Percentiles rank a stretch among this genome's conserved stretches.
Conservation (phyloP, 1,284 basidiomycete species). For the Entoloma clypeatum region DNA sequence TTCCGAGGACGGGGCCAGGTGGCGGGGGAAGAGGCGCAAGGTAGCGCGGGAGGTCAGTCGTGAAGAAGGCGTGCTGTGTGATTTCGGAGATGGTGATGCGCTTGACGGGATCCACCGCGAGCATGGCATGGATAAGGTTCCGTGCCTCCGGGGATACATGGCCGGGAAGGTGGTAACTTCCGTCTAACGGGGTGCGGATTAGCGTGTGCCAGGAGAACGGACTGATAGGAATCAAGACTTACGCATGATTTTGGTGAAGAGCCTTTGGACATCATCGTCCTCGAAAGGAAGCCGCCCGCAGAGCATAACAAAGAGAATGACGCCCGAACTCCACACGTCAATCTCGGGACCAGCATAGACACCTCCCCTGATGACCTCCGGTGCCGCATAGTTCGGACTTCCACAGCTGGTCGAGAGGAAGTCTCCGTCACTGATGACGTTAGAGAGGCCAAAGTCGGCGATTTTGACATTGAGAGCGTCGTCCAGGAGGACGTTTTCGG, state of each 20-base stretch:
- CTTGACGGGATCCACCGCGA: slow-evolving; percentile 88
- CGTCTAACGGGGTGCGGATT: slow-evolving; percentile 48
- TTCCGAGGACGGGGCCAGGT: slow-evolving; percentile 73
- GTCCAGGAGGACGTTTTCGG: slow-evolving; percentile 83
- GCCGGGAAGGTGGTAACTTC: slow-evolving; percentile 78
- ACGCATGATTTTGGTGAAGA: slow-evolving; percentile 94
- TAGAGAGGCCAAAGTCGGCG: slow-evolving; percentile 92
- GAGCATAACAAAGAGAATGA: slow-evolving; percentile 94
- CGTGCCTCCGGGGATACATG: slow-evolving; percentile 76
- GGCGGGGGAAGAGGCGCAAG: slow-evolving; percentile 80
- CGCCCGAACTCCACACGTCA: slow-evolving; percentile 96
- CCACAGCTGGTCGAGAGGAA: slow-evolving; percentile 95
- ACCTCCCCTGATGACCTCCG: slow-evolving; percentile 91
- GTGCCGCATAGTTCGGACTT: slow-evolving; percentile 94
- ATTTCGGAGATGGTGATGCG: slow-evolving; percentile 91
- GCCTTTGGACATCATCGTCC: slow-evolving; percentile 87
- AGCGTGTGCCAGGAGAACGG: slow-evolving; percentile 2
- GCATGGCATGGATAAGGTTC: slow-evolving; percentile 80
- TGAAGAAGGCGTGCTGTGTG: slow-evolving; percentile 85
- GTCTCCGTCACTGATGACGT: slow-evolving; percentile 92
- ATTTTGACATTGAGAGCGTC: slow-evolving; percentile 89
- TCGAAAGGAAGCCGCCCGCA: slow-evolving; percentile 92
- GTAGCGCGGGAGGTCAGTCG: slow-evolving; percentile 80
- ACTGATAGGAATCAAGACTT: slow-evolving; percentile 29
- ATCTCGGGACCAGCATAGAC: slow-evolving; percentile 95